Conservation (phyloP, 371 early-diverging fungal species). For the Rhizomucor pusillus region DNA sequence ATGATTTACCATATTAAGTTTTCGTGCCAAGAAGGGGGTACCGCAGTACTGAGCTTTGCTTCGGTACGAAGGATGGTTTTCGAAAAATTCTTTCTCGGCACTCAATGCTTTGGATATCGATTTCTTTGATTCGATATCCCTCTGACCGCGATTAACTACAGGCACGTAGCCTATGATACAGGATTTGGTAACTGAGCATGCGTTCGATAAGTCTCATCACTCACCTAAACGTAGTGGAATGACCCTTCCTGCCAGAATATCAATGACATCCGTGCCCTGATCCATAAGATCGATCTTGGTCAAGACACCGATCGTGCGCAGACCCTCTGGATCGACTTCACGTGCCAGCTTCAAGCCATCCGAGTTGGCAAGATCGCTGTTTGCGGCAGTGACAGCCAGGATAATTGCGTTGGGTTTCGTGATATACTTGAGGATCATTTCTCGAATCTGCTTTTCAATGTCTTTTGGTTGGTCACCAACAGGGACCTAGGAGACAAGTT, state of each 20-base stretch:
- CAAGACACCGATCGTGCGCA: slow-evolving; percentile 98
- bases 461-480: slow-evolving; percentile 99
- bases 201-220: background rate
- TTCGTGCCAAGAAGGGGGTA: slow-evolving; percentile 96
- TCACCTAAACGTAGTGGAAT: slow-evolving; percentile 92
- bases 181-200: background rate
- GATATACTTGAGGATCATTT: slow-evolving; percentile 96
- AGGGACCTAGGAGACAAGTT: slow-evolving; percentile 61
- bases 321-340: slow-evolving; percentile 98
- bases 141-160: slow-evolving; percentile 96
- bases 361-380: slow-evolving; percentile 98
- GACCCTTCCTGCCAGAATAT: slow-evolving; percentile 97
- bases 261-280: slow-evolving; percentile 98
- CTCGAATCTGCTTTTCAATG: slow-evolving; percentile 96
- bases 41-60: slow-evolving; percentile 98
- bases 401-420: slow-evolving; percentile 96
- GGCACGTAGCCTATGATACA: slow-evolving; percentile 76
- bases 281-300: slow-evolving; percentile 99
- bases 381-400: slow-evolving; percentile 98
- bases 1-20: slow-evolving; percentile 73
- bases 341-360: slow-evolving; percentile 97
- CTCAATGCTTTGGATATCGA: slow-evolving; percentile 86
- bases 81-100: slow-evolving; percentile 89
- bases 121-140: slow-evolving; percentile 93
- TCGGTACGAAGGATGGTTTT: slow-evolving; percentile 90